A percentile compares a stretch with the other conserved stretches of the same genome.
Conservation (phyloP, 805 yeast genomes). For the Lachancea waltii region DNA sequence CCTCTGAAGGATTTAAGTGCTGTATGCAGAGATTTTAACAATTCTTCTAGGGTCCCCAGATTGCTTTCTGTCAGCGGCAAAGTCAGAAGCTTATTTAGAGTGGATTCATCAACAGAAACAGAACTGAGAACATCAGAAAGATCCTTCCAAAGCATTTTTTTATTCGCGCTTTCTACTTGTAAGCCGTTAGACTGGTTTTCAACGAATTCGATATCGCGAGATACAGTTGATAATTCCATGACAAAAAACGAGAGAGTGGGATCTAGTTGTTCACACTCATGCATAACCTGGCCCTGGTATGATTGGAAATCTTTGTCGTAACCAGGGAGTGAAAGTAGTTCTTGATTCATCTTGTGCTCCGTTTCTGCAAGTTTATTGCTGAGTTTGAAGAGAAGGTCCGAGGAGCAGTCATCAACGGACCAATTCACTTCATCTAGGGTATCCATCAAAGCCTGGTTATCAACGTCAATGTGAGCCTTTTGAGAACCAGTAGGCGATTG, state of each 20-base stretch:
- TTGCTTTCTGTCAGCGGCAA: constrained; percentile 45
- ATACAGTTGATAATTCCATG: constrained; percentile 56
- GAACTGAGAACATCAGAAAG: constrained; percentile 61
- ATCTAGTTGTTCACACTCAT: constrained; percentile 50
- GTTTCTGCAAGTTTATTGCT: constrained; percentile 52
- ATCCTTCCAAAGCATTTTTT: constrained; percentile 66
- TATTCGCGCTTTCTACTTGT: constrained; percentile 77
- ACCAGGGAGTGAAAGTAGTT: constrained; percentile 44
- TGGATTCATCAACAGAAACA: constrained; percentile 56
- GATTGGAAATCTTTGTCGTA: constrained; percentile 38
- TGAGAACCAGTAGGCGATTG: not conserved
- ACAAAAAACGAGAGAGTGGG: constrained; percentile 50
- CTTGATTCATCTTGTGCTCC: constrained; percentile 56
- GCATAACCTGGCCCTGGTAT: constrained; percentile 38
- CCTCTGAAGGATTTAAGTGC: constrained; percentile 63
- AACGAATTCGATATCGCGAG: constrained; percentile 61
- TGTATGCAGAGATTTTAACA: constrained; percentile 48
- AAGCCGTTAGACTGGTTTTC: constrained; percentile 74
- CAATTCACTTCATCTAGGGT: constrained; percentile 73
- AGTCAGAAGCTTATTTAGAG: constrained; percentile 41
- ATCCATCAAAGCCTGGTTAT: constrained; percentile 37
- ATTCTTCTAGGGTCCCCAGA: constrained; percentile 45
- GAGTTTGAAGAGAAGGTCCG: constrained; percentile 50
- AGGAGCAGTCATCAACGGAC: constrained; percentile 61
- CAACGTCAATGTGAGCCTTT: constrained; percentile 36